Evolutionary conservation across 208 protist genomes (phyloP).

Genomic region (Wallacemonas rigidus): DNA sequence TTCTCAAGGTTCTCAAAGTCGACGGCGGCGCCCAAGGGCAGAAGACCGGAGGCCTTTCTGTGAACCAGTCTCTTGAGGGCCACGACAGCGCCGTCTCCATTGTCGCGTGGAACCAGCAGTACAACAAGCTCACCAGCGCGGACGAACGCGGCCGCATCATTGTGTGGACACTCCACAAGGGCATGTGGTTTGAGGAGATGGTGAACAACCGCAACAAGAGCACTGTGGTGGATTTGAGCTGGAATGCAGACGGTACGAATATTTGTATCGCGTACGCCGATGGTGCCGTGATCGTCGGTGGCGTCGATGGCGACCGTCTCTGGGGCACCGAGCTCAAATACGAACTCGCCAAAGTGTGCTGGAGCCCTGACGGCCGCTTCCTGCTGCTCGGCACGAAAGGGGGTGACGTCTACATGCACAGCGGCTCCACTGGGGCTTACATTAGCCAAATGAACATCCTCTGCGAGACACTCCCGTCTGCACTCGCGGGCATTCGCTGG

Average conservation of each 20-base stretch:
- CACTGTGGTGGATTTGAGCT: constrained; percentile 93
- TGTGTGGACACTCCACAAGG: constrained; percentile 97
- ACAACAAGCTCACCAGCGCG: constrained; percentile 95
- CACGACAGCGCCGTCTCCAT: constrained; percentile 83
- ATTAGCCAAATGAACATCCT: constrained; percentile 79
- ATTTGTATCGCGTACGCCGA: constrained; percentile 98
- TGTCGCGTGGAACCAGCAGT: constrained; percentile 96
- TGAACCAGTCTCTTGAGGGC: constrained; percentile 96
- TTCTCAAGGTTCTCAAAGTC: constrained; percentile 96
- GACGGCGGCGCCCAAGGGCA: constrained; percentile 71
- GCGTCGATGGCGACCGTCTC: constrained; percentile 94
- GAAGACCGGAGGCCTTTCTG: constrained; percentile 85
- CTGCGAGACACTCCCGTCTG: constrained; percentile 30
- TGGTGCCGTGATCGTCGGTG: constrained; percentile 96
- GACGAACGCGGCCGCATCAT: constrained; percentile 96
- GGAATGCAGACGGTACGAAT: constrained; percentile 92
- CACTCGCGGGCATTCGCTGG: constrained; percentile 81
- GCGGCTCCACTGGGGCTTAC: constrained; percentile 70
- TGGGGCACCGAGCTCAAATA: constrained; percentile 95
- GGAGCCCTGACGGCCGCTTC: constrained; percentile 93
- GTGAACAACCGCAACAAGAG: constrained; percentile 97
- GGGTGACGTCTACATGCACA: constrained; percentile 92
- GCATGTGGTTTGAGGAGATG: constrained; percentile 98
- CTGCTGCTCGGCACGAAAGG: constrained; percentile 91
- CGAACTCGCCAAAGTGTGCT: constrained; percentile 89